Conservation (phyloP, 768 basidiomycete genomes). For the Termitomyces sp. region DNA sequence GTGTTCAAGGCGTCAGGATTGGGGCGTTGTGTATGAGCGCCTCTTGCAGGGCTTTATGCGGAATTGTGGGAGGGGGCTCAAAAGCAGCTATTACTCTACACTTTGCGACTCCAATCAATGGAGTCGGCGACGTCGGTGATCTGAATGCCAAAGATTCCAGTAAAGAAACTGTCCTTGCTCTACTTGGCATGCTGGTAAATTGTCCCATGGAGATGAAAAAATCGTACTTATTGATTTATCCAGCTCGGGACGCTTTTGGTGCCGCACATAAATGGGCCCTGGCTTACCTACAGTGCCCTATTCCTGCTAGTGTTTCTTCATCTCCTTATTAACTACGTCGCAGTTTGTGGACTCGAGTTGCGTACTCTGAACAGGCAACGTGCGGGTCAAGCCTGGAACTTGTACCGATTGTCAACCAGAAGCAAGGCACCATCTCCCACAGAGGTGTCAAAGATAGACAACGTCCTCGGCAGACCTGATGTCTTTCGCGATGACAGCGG, state of each 20-base stretch:
- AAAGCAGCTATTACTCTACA: constrained; percentile 68
- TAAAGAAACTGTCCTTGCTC: constrained; percentile 66
- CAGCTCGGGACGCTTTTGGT: constrained; percentile 62
- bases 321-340: constrained; percentile 55
- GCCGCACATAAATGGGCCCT: constrained; percentile 45
- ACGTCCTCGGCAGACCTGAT: constrained; percentile 38
- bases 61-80: constrained; percentile 64
- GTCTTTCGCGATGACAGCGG: constrained; percentile 35
- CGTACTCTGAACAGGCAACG: constrained; percentile 62
- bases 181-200: constrained; percentile 64
- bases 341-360: constrained; percentile 54
- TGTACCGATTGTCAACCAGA: constrained; percentile 26
- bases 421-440: constrained; percentile 27
- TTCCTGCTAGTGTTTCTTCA: constrained; percentile 51
- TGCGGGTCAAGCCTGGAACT: constrained; percentile 47
- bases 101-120: constrained; percentile 49
- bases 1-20: constrained; percentile 38
- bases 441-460: constrained; percentile 38
- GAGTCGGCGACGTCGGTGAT: constrained; percentile 64
- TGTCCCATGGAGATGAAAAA: background rate
- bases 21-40: constrained; percentile 56
- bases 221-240: background rate
- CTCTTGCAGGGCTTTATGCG: constrained; percentile 54
- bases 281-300: constrained; percentile 48
- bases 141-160: constrained; percentile 71